These are phyloP conservation scores for Pleoardoris graminearum DNA, from an alignment of 2,329 filamentous ascomycete species.

Conservation along the genomic window DNA sequence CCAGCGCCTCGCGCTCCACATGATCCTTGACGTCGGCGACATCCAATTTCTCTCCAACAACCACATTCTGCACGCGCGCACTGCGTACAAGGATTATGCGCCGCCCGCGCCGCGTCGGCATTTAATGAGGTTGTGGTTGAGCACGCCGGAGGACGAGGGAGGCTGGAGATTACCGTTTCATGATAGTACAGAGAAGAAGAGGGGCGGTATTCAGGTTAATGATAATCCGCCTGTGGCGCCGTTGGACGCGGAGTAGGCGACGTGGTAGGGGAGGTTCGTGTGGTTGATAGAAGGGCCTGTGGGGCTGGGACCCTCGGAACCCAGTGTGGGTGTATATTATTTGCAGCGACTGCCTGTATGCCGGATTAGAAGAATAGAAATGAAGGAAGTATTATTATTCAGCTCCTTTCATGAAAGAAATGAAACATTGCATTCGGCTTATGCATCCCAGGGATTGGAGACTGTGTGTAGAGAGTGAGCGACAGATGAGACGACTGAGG, in stretches of 20 bases:
- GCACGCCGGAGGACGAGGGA: slow-evolving; percentile 78
- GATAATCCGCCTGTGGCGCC: slow-evolving; percentile 74
- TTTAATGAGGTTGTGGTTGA: slow-evolving; percentile 81
- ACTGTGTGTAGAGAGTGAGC: not conserved
- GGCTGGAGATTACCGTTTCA: slow-evolving; percentile 84
- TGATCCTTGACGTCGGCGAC: slow-evolving; percentile 83
- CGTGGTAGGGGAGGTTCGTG: not conserved
- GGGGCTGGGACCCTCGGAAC: not conserved
- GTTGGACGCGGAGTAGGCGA: slow-evolving; percentile 71
- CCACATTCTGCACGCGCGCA: slow-evolving; percentile 80
- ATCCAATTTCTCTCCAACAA: slow-evolving; percentile 85
- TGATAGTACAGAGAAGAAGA: slow-evolving; percentile 81
- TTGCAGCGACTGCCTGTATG: too few relatives aligned
- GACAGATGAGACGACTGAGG: not conserved
- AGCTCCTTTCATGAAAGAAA: too few relatives aligned
- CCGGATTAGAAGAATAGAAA: too few relatives aligned
- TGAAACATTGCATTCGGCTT: too few relatives aligned
- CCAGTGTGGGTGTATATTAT: not conserved
- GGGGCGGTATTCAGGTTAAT: slow-evolving; percentile 86
- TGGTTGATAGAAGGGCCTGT: not conserved
- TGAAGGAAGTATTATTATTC: too few relatives aligned
- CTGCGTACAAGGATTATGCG: slow-evolving; percentile 73
- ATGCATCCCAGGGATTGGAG: too few relatives aligned
- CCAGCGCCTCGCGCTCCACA: slow-evolving; percentile 73
- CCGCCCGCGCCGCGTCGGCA: slow-evolving; percentile 73